Conservation (phyloP, 805 yeast genomes). For the Kazachstania bromeliacearum region DNA sequence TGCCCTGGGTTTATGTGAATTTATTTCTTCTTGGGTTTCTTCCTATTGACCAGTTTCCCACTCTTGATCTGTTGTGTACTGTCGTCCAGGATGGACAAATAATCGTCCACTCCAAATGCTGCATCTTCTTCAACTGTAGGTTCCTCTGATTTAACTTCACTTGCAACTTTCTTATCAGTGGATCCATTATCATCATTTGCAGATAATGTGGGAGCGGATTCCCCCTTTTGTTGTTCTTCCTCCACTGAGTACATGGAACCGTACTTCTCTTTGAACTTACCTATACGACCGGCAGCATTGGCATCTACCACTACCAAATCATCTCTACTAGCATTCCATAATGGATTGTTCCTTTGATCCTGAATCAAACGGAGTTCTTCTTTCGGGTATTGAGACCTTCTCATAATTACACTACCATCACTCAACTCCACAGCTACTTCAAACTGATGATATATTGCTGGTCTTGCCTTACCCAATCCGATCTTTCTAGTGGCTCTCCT, state of each 20-base stretch:
- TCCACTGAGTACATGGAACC: slow-evolving; percentile 34
- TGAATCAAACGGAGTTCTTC: slow-evolving; percentile 74
- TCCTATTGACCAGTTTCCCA: slow-evolving; percentile 26
- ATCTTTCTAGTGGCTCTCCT: slow-evolving; percentile 61
- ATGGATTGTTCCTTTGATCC: slow-evolving; percentile 77
- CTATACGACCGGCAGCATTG: slow-evolving; percentile 75
- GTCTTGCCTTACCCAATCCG: slow-evolving; percentile 77
- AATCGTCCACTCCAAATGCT: slow-evolving; percentile 26
- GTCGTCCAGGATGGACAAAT: slow-evolving; percentile 24
- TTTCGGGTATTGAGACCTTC: slow-evolving; percentile 84
- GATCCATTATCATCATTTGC: neutral
- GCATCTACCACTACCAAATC: slow-evolving; percentile 67
- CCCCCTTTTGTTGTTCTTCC: slow-evolving; percentile 1
- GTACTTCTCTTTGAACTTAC: slow-evolving; percentile 62
- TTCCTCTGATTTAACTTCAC: slow-evolving; percentile 6
- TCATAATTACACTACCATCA: slow-evolving; percentile 81
- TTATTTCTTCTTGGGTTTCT: slow-evolving; percentile 20
- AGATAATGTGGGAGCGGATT: neutral
- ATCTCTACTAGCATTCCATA: slow-evolving; percentile 84
- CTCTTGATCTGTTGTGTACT: slow-evolving; percentile 24
- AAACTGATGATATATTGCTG: slow-evolving; percentile 86
- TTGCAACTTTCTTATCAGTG: too few species aligned
- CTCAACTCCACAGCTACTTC: slow-evolving; percentile 82
- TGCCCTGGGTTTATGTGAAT: too few species aligned
- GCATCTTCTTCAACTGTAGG: slow-evolving; percentile 4